Evolutionary conservation across 2,329 filamentous ascomycete genomes (phyloP).

Genomic region (Cladorrhinum sp.): DNA sequence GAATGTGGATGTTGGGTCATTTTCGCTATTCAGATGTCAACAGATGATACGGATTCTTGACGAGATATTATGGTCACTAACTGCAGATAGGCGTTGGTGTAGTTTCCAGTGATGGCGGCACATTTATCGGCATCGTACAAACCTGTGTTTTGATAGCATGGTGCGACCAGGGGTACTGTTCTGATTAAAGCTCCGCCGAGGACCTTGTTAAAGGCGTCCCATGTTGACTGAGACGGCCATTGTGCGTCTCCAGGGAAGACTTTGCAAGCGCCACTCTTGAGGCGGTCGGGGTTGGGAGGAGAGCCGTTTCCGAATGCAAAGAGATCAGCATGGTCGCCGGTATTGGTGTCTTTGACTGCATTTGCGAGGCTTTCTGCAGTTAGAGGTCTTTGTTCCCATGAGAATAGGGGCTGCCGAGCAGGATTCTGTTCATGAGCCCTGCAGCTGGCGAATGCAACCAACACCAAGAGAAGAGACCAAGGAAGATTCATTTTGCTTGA

Average conservation of each 20-base stretch:
- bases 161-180: slow-evolving; percentile 48
- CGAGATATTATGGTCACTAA: neutral
- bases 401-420: neutral
- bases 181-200: slow-evolving; percentile 51
- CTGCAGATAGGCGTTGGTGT: slow-evolving; percentile 11
- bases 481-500: neutral
- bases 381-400: neutral
- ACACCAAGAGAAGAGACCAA: neutral
- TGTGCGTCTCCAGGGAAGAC: slow-evolving; percentile 44
- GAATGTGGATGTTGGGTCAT: slow-evolving; percentile 35
- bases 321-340: neutral
- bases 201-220: slow-evolving; percentile 50
- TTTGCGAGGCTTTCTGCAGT: neutral
- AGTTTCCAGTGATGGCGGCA: slow-evolving; percentile 29
- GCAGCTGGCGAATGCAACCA: neutral
- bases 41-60: slow-evolving; percentile 16
- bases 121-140: slow-evolving; percentile 45
- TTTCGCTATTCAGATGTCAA: slow-evolving; percentile 13
- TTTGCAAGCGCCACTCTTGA: slow-evolving; percentile 2
- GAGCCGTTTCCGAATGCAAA: neutral
- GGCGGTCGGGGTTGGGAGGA: neutral
- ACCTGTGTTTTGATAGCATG: slow-evolving; percentile 45
- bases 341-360: neutral
- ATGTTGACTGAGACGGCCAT: slow-evolving; percentile 49
- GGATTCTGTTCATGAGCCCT: neutral